phyloP scores from a whole-genome alignment of 768 basidiomycete genomes.

The Hebeloma cylindrosporum region DNA sequence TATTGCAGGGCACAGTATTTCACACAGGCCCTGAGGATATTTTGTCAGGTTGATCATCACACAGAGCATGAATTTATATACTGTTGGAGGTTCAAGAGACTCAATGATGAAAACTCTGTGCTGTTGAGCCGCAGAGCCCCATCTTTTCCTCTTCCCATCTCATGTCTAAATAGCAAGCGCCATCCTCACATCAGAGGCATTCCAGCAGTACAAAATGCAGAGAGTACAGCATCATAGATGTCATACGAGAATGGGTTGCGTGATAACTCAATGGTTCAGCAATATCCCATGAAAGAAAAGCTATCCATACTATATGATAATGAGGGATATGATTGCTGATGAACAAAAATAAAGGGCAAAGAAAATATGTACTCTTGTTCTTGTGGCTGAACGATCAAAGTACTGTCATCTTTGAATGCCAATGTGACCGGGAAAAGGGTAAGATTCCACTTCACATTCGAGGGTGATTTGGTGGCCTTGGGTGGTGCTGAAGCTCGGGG shows the following conservation, averaged over 20 bases:
- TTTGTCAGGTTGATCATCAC: background rate
- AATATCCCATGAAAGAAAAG: conserved; percentile 1
- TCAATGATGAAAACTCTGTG: background rate
- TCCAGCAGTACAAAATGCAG: background rate
- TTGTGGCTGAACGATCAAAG: background rate
- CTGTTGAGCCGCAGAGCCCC: background rate
- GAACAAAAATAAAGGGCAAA: background rate
- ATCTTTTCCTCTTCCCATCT: background rate
- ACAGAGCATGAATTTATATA: background rate
- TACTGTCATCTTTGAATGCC: background rate
- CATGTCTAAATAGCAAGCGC: conserved; percentile 1
- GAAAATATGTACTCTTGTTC: background rate
- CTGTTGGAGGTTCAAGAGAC: background rate
- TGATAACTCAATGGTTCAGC: background rate
- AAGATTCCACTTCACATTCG: background rate
- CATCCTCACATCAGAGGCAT: background rate
- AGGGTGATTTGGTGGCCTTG: background rate
- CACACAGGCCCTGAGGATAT: background rate
- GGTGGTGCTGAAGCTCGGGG: background rate
- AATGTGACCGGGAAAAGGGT: background rate
- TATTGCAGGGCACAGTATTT: background rate
- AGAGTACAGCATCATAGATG: background rate
- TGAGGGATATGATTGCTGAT: too few relatives aligned
- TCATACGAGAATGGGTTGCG: background rate
- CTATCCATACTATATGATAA: conserved; percentile 5